phyloP scores from a whole-genome alignment of 495 filamentous ascomycete species.

The Neurospora sp. region DNA sequence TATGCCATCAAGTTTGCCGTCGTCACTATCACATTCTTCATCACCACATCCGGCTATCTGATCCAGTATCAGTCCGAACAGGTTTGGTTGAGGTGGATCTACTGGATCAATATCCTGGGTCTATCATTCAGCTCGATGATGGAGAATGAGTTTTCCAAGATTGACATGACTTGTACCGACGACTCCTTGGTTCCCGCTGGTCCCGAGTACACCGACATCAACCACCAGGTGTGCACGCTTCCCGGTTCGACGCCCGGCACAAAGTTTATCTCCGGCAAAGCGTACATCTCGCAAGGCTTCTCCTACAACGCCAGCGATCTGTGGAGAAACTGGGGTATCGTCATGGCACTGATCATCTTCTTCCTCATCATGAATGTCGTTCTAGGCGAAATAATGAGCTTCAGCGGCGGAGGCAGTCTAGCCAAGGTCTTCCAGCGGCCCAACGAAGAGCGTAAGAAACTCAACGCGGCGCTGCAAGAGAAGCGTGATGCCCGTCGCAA shows the following conservation, averaged over 20 bases:
- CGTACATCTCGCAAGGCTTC: constrained; percentile 55
- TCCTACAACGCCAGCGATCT: constrained; percentile 50
- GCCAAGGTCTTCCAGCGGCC: constrained; percentile 65
- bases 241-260: constrained; percentile 56
- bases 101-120: constrained; percentile 69
- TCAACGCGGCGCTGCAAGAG: constrained; percentile 54
- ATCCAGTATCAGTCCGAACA: constrained; percentile 62
- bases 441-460: constrained; percentile 54
- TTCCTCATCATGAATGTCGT: constrained; percentile 62
- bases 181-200: constrained; percentile 58
- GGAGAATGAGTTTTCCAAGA: constrained; percentile 68
- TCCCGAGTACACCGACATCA: constrained; percentile 52
- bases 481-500: constrained; percentile 49
- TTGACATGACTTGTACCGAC: constrained; percentile 52
- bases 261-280: constrained; percentile 44
- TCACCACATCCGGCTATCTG: constrained; percentile 70
- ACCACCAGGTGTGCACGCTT: constrained; percentile 66
- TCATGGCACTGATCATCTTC: constrained; percentile 54
- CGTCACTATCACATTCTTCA: constrained; percentile 65
- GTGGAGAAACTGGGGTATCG: constrained; percentile 72
- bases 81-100: constrained; percentile 73
- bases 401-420: constrained; percentile 66
- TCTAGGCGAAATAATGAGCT: constrained; percentile 67
- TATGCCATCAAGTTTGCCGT: constrained; percentile 75
- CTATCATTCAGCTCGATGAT: constrained; percentile 66